A percentile compares a stretch with the other conserved stretches of the same genome.
Evolutionary conservation across 2,329 filamentous ascomycete genomes (phyloP).

Genomic region (Xylariaceae sp.): DNA sequence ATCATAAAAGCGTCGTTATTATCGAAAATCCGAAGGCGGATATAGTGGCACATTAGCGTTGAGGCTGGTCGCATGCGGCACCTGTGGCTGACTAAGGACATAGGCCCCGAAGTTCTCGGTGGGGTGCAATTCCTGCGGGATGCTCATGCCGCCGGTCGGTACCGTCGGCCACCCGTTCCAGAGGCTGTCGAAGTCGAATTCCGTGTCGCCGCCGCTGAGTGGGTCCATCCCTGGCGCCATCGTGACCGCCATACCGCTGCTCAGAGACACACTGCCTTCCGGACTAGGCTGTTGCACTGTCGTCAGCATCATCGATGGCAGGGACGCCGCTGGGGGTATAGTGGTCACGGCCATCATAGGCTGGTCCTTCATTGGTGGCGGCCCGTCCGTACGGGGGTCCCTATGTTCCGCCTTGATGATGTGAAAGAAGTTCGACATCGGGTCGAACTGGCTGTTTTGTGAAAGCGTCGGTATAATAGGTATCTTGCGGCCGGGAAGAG

Average conservation of each 20-base stretch:
- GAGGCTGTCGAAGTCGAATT: slow-evolving; percentile 43
- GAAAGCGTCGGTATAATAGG: slow-evolving; percentile 34
- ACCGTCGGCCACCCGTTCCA: slow-evolving; percentile 35
- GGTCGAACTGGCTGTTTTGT: slow-evolving; percentile 30
- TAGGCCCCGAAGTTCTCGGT: slow-evolving; percentile 23
- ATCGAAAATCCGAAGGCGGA: slow-evolving; percentile 27
- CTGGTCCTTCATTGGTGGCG: slow-evolving; percentile 23
- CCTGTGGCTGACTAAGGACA: slow-evolving; percentile 17
- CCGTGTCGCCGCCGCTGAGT: slow-evolving; percentile 35
- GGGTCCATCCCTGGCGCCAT: slow-evolving; percentile 29
- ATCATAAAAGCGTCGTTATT: neutral
- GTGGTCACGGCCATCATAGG: slow-evolving; percentile 12
- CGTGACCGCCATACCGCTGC: slow-evolving; percentile 24
- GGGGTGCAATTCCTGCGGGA: slow-evolving; percentile 15
- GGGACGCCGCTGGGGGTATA: slow-evolving; percentile 13
- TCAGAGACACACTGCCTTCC: slow-evolving; percentile 34
- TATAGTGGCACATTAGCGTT: slow-evolving; percentile 22
- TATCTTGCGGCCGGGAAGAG: slow-evolving; percentile 31
- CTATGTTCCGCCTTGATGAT: slow-evolving; percentile 15
- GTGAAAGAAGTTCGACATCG: slow-evolving; percentile 36
- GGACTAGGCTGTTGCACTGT: slow-evolving; percentile 37
- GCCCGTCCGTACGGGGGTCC: slow-evolving; percentile 12
- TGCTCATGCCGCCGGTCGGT: slow-evolving; percentile 6
- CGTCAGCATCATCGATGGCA: slow-evolving; percentile 29
- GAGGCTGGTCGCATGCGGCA: slow-evolving; percentile 17